These are phyloP conservation scores for Xylaria cubensis DNA, from an alignment of 495 filamentous ascomycete species.

Conservation along the genomic window DNA sequence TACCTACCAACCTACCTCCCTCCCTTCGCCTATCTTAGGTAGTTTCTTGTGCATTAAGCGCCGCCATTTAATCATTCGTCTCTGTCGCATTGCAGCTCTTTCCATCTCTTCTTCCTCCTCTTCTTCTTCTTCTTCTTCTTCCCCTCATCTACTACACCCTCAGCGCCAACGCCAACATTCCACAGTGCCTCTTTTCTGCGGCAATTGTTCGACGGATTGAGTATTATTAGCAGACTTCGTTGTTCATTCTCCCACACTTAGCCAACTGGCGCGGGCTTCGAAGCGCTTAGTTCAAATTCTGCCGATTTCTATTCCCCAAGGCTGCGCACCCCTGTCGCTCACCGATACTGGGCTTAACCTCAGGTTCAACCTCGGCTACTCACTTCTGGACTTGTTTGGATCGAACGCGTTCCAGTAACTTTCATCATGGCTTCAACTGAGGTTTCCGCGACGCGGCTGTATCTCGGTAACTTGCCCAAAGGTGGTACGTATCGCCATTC, in stretches of 20 bases:
- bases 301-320: not conserved
- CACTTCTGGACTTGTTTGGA: constrained; percentile 24
- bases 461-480: constrained; percentile 96
- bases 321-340: constrained; percentile 13
- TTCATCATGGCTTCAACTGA: constrained; percentile 63
- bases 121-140: constrained; percentile 19
- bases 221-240: not conserved
- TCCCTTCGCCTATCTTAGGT: not conserved
- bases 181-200: not conserved
- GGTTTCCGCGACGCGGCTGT: constrained; percentile 91
- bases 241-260: not conserved
- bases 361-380: not conserved
- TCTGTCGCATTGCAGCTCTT: constrained; percentile 32
- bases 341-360: not conserved
- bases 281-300: not conserved
- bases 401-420: constrained; percentile 22
- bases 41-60: constrained; percentile 21
- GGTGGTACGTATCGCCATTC: constrained; percentile 71
- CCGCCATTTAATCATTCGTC: constrained; percentile 28
- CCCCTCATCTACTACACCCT: constrained; percentile 18
- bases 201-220: not conserved
- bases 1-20: not conserved
- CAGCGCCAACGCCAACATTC: constrained; percentile 4
- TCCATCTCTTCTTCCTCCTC: constrained; percentile 27
- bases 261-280: not conserved